Conservation (phyloP, 2,329 filamentous ascomycete genomes). For the Colletotrichum zoysiae region DNA sequence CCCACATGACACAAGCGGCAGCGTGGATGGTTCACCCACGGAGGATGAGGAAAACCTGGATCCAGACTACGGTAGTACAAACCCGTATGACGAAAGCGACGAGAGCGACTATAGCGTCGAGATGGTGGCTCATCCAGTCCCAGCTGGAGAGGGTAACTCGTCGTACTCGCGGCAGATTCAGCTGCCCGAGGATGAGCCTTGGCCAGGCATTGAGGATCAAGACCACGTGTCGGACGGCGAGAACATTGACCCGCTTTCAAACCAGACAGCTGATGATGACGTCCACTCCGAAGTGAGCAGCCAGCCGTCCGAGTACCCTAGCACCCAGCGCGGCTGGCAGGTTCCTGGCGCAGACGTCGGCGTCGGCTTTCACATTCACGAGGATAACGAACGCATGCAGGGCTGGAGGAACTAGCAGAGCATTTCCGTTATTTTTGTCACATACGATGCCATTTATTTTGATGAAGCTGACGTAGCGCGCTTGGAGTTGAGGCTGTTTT, state of each 20-base stretch:
- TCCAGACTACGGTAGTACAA: constrained; percentile 47
- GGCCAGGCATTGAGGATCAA: constrained; percentile 68
- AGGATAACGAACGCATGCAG: constrained; percentile 49
- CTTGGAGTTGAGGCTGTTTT: constrained; percentile 32
- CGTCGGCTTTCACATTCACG: constrained; percentile 56
- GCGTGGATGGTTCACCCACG: constrained; percentile 44
- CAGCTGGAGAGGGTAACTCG: constrained; percentile 40
- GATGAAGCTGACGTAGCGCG: constrained; percentile 40
- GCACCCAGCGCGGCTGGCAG: constrained; percentile 60
- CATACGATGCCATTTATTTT: constrained; percentile 16
- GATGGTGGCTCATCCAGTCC: constrained; percentile 45
- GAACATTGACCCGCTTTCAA: constrained; percentile 60
- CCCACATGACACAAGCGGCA: constrained; percentile 37
- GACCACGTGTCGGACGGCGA: constrained; percentile 62
- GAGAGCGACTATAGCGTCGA: constrained; percentile 48
- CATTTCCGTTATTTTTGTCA: constrained; percentile 2
- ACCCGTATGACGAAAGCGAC: constrained; percentile 47
- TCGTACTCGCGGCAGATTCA: constrained; percentile 50
- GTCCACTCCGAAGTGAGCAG: constrained; percentile 58
- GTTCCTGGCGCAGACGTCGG: constrained; percentile 45
- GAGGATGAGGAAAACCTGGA: constrained; percentile 49
- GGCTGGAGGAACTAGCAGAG: constrained; percentile 25
- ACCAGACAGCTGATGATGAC: constrained; percentile 46
- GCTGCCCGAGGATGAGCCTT: constrained; percentile 67
- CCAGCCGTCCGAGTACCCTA: constrained; percentile 69